Evolutionary conservation across 225 moss, liverwort and hornwort species (phyloP).

Genomic region (Polytrichum commune): DNA sequence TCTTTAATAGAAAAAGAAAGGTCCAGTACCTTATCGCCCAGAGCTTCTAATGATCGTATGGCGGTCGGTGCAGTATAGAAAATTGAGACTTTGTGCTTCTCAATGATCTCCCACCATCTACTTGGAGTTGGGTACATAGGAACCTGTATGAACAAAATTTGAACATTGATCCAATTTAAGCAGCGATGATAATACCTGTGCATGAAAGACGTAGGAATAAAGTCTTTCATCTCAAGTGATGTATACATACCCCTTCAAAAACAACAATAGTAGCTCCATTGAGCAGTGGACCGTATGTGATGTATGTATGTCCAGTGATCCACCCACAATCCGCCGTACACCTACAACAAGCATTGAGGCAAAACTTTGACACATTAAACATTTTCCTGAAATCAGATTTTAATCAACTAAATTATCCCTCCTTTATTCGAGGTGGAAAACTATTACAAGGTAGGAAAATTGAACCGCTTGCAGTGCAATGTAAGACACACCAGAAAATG

Average conservation of each 20-base stretch:
- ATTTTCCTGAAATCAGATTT: too few relatives aligned
- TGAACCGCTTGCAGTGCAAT: neutral
- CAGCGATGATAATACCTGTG: too few relatives aligned
- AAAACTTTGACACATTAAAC: too few relatives aligned
- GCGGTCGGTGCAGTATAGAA: slow-evolving; percentile 94
- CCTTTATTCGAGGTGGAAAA: too few relatives aligned
- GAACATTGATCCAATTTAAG: too few relatives aligned
- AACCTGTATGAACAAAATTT: slow-evolving; percentile 22
- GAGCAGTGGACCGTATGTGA: slow-evolving; percentile 75
- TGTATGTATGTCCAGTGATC: slow-evolving; percentile 90
- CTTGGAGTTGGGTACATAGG: slow-evolving; percentile 75
- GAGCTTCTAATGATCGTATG: slow-evolving; percentile 65
- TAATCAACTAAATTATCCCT: too few relatives aligned
- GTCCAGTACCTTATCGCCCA: slow-evolving; percentile 25
- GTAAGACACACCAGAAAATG: slow-evolving; percentile 25
- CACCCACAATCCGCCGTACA: slow-evolving; percentile 97
- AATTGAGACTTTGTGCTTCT: slow-evolving; percentile 80
- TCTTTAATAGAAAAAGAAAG: too few relatives aligned
- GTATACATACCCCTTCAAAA: slow-evolving; percentile 60
- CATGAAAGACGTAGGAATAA: too few relatives aligned
- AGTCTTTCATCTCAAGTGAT: too few relatives aligned
- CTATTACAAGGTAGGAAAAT: too few relatives aligned
- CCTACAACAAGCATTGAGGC: slow-evolving; percentile 22
- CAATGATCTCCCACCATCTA: slow-evolving; percentile 87
- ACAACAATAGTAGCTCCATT: slow-evolving; percentile 83